Percentiles rank a stretch among this genome's conserved stretches.
Evolutionary conservation across 169 alveolate species (phyloP).

Genomic region (Plasmodium falciparum): DNA sequence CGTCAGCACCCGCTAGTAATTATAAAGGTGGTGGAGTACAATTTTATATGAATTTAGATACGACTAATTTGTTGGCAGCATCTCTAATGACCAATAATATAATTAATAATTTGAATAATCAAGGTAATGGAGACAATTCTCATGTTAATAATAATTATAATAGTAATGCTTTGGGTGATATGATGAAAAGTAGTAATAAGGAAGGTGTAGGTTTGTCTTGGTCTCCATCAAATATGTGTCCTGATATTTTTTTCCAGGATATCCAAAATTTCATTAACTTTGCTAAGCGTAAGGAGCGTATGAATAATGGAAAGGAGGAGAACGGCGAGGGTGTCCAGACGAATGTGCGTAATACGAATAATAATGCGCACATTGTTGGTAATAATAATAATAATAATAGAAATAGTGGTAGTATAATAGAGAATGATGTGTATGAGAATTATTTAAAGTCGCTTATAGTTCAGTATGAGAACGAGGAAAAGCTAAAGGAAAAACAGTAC

Average conservation of each 20-base stretch:
- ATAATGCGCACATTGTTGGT: neutral
- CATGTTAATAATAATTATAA: neutral
- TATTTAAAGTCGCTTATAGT: conserved; percentile 39
- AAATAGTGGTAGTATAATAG: neutral
- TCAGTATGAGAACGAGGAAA: conserved; percentile 67
- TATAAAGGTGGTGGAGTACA: too few species aligned
- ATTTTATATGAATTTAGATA: too few species aligned
- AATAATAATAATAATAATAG: neutral
- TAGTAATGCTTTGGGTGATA: neutral
- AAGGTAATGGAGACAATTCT: conserved; percentile 4
- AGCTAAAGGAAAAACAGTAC: neutral
- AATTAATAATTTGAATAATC: neutral
- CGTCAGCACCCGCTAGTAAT: neutral
- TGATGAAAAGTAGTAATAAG: neutral
- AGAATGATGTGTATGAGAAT: conserved; percentile 20
- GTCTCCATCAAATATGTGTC: conserved; percentile 1
- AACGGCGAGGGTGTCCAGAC: neutral
- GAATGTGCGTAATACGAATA: neutral
- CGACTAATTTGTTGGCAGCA: too few species aligned
- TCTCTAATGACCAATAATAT: neutral
- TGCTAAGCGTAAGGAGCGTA: conserved; percentile 30
- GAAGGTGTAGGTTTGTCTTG: neutral
- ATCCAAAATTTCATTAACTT: conserved; percentile 57
- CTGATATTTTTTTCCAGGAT: conserved; percentile 42
- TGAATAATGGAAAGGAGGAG: neutral